Evolutionary conservation across 257 asterid genomes (phyloP), one percentile per base, ranked within the genome.

Genomic region (Rehmannia glutinosa): DNA sequence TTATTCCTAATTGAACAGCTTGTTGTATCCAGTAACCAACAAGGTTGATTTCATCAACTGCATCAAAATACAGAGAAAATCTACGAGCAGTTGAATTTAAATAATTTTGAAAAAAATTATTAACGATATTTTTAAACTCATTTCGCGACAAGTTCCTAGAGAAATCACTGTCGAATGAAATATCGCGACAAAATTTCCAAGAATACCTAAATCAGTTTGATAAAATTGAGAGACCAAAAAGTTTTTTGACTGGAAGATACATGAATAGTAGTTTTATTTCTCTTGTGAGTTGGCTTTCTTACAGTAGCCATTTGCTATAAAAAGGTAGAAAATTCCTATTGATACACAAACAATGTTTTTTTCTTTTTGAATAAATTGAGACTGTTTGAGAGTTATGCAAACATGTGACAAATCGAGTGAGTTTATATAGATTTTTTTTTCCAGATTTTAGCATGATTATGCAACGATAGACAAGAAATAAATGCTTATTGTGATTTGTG

Each of bases 151-250:
- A 8, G 3, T 55, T 30, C 1, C 12, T 13, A 0, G 77, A 65
- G 2, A 72, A 30, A 1, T 64, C n/a, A 1, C 2, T 2, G 46
- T 62, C 79, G 49, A 76, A 75, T 0, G 73, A 69, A 19, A 80
- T 63, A 20, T 73, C 5, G 1, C 79, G 69, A 15, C 80, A 69
- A 1, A 16, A 41, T 25, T 62, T 62, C 83, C 83, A 71, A 0
- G 75, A 46, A 2, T 61, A 0, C 24, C 16, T 6, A 27, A 47
- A 74, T 10, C 75, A n/a, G 28, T 9, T 35, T 0, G 80, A 70
- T 0, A 78, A 47, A 0, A 74, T 4, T 0, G 80, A 30, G 0
- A 74, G 69, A 4, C 12, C 3, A 23, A 33, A 13, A 1, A 63
- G 39, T 5, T 65, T 55, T 5, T 66, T 70, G 10, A 49, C 5